Evolutionary conservation across 768 basidiomycete genomes (phyloP), one percentile per base, ranked within the genome.

Genomic region (Naganishia kalamii): DNA sequence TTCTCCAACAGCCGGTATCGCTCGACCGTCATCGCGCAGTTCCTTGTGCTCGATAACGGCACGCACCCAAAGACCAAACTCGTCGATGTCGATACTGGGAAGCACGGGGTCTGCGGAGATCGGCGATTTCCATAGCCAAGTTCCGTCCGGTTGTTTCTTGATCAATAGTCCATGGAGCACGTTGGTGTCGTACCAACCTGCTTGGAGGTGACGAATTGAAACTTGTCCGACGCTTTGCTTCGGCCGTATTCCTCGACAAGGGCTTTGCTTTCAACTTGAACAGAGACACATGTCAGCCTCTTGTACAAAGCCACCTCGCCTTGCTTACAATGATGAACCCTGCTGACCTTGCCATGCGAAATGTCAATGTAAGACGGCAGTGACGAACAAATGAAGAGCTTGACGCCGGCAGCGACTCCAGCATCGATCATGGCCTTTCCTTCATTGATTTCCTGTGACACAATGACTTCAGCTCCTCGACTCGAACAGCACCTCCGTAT

Each of bases 371-470:
- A 4, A 25, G 35, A 47, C 12, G 63, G 61, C 5, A 70, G 59
- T 0, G 50, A 46, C 3, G 66, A 68, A 62, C 64, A 73, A 44
- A 71, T 62, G 46, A 73, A 60, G 41, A 63, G 68, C 62, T 70
- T 44, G 47, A 70, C 65, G 4, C 62, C 65, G 23, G 33, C 60
- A 8, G 49, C 66, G 43, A 68, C 47, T 7, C 62, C 68, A 12
- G 70, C 68, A 33, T 71, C 70, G 25, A 69, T 49, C 52, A 71
- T 32, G 33, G 59, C 44, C 50, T 69, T 71, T 12, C 70, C 70
- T 15, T 69, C 67, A 25, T 21, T 57, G 0, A 66, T 37, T 48
- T 69, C 66, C 43, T 65, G 25, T 30, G 21, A 40, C 12, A 2
- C 17, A 2, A 4, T 17, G 13, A 41, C 4, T 4, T 30, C 11